Percentiles rank a stretch among this genome's conserved stretches.
These are phyloP conservation scores for Afroboletus lepidellus DNA, from an alignment of 1,284 basidiomycete species.

Conservation along the genomic window DNA sequence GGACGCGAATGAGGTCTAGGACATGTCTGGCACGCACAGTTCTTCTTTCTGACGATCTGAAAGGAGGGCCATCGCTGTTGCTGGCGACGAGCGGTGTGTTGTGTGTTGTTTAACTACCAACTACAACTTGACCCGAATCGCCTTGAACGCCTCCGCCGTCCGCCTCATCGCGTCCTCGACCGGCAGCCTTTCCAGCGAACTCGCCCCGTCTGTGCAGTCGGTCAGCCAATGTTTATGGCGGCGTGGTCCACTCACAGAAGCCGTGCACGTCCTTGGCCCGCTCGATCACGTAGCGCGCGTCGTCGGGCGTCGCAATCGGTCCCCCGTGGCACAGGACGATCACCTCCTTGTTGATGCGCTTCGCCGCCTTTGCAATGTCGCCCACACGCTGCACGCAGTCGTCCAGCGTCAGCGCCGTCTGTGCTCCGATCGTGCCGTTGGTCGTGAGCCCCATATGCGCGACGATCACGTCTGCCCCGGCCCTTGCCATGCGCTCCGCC, in stretches of 20 bases:
- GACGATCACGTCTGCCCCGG: conserved; percentile 32
- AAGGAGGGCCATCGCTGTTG: conserved; percentile 48
- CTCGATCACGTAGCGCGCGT: conserved; percentile 27
- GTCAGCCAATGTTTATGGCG: not conserved
- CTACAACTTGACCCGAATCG: conserved; percentile 17
- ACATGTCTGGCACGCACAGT: conserved; percentile 51
- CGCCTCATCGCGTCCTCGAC: conserved; percentile 26
- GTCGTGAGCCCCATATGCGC: conserved; percentile 35
- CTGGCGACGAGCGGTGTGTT: conserved; percentile 24
- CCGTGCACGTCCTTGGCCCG: conserved; percentile 24
- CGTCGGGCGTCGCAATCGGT: conserved; percentile 26
- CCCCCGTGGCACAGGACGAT: conserved; percentile 32
- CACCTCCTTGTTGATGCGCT: conserved; percentile 18
- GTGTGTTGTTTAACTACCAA: conserved; percentile 30
- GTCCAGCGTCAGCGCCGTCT: conserved; percentile 24
- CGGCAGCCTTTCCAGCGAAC: conserved; percentile 30
- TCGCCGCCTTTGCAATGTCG: conserved; percentile 21
- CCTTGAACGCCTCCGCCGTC: conserved; percentile 22
- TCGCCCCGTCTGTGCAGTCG: conserved; percentile 24
- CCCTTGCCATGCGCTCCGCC: conserved; percentile 25
- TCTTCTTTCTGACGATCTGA: conserved; percentile 83
- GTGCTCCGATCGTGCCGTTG: conserved; percentile 27
- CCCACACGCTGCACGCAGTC: conserved; percentile 25
- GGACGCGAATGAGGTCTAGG: conserved; percentile 3
- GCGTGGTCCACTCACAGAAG: conserved; percentile 23